Conservation (phyloP, 2,329 filamentous ascomycete species). For the Paecilomyces formosus region DNA sequence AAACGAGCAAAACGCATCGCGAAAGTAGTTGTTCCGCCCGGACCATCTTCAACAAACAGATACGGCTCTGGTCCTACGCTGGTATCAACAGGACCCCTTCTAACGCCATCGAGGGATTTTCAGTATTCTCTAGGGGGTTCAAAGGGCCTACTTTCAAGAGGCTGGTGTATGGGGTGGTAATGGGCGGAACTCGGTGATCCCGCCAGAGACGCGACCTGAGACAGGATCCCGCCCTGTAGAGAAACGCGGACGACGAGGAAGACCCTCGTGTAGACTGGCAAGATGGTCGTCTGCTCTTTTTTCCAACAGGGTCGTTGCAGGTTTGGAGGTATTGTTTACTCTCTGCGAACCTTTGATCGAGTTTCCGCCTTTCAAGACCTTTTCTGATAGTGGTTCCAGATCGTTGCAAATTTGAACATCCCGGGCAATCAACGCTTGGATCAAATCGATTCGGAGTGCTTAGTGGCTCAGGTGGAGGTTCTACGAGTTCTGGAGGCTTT, state of each 20-base stretch:
- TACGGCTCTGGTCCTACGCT: not conserved
- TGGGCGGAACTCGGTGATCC: not conserved
- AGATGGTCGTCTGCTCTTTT: constrained; percentile 52
- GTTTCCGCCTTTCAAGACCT: not conserved
- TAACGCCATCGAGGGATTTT: not conserved
- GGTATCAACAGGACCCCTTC: not conserved
- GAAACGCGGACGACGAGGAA: constrained; percentile 2
- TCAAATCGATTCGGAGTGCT: constrained; percentile 55
- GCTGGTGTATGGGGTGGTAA: not conserved
- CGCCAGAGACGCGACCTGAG: not conserved
- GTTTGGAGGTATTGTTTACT: constrained; percentile 48
- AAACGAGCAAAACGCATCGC: not conserved
- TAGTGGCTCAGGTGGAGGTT: constrained; percentile 8
- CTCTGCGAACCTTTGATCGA: constrained; percentile 1
- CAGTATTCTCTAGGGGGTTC: not conserved
- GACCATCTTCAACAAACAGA: not conserved
- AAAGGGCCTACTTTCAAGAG: not conserved
- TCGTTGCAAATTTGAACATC: constrained; percentile 54
- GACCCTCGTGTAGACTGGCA: constrained; percentile 4
- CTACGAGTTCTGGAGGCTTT: constrained; percentile 20
- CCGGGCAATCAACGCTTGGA: constrained; percentile 30
- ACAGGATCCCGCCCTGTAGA: not conserved
- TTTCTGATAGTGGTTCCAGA: constrained; percentile 34
- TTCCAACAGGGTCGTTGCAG: constrained; percentile 59
- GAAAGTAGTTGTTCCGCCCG: not conserved